Conservation (phyloP, 805 yeast genomes). For the Starmerella stigmatis region DNA sequence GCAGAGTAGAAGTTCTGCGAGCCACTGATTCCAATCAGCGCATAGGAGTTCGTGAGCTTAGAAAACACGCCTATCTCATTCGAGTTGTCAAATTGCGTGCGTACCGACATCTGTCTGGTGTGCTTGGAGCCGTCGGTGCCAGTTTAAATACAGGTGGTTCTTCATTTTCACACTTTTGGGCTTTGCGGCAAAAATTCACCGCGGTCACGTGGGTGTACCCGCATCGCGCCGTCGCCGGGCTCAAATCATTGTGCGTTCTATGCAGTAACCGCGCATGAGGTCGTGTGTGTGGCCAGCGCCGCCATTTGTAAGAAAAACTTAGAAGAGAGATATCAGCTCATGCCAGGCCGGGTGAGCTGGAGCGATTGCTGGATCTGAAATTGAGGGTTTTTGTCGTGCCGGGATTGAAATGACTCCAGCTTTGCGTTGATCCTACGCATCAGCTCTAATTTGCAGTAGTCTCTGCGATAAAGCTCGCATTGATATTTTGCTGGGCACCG, state of each 20-base stretch:
- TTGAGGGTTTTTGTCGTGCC: too few species aligned
- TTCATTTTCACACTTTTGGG: not conserved
- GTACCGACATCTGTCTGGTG: slow-evolving; percentile 23
- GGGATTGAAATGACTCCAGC: too few species aligned
- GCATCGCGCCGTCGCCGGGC: not conserved
- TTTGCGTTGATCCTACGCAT: too few species aligned
- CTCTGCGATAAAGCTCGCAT: too few species aligned
- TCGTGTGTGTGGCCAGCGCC: too few species aligned
- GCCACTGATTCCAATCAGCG: slow-evolving; percentile 94
- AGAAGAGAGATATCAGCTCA: too few species aligned
- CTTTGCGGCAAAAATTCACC: slow-evolving; percentile 1
- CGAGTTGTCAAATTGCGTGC: slow-evolving; percentile 29
- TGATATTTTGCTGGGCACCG: too few species aligned
- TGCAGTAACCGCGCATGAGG: slow-evolving; percentile 6
- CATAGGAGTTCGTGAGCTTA: slow-evolving; percentile 89
- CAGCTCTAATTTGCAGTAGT: too few species aligned
- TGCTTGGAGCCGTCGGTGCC: not conserved
- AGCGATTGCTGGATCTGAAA: too few species aligned
- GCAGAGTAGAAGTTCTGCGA: slow-evolving; percentile 77
- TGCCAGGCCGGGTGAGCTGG: too few species aligned
- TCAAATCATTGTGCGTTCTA: not conserved
- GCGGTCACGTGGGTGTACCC: slow-evolving; percentile 1
- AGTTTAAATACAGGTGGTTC: too few species aligned
- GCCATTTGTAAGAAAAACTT: too few species aligned
- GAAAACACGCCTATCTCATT: slow-evolving; percentile 29